Evolutionary conservation across 345 rosid genomes (phyloP).

Genomic region (Mercurialis annua): DNA sequence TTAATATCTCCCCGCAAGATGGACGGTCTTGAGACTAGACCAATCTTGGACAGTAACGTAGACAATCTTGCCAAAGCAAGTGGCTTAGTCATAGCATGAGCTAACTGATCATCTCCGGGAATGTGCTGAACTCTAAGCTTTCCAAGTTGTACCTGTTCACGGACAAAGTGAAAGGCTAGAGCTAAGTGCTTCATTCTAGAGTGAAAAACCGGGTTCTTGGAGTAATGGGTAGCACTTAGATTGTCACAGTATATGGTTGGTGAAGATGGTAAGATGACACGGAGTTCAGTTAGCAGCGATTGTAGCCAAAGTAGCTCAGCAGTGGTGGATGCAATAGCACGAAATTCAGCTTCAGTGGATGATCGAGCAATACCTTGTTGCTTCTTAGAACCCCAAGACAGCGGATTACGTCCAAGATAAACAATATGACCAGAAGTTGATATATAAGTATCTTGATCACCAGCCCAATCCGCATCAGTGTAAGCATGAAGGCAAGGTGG

Average conservation of each 20-base stretch:
- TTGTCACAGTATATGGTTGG: background rate
- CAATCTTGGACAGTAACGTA: background rate
- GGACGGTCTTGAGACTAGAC: background rate
- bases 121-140: background rate
- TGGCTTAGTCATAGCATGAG: background rate
- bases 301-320: background rate
- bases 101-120: background rate
- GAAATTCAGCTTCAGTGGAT: background rate
- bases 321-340: background rate
- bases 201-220: background rate
- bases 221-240: background rate
- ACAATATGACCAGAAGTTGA: no score
- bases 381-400: no score
- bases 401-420: no score
- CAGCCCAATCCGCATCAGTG: background rate
- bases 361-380: no score
- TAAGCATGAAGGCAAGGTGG: background rate
- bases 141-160: background rate
- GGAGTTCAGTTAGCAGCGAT: background rate
- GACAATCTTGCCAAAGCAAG: background rate
- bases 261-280: background rate
- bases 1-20: background rate
- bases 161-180: background rate
- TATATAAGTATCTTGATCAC: background rate
- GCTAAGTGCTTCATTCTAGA: background rate